Evolutionary conservation across 441 rosid genomes (phyloP).

Genomic region (Omphalea diandra): DNA sequence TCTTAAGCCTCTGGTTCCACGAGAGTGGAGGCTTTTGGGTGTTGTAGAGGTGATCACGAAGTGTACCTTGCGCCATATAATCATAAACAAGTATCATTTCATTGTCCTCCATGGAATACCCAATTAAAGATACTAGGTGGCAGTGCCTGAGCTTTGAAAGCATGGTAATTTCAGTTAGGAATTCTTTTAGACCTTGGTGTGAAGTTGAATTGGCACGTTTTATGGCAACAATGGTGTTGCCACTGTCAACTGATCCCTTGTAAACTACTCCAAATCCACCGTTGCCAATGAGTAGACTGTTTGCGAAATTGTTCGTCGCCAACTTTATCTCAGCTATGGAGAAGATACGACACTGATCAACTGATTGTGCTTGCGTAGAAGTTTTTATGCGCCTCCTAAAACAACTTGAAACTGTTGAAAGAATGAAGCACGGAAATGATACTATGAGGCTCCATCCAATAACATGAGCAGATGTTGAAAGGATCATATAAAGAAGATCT

Average conservation of each 20-base stretch:
- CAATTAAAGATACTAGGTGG: constrained; percentile 82
- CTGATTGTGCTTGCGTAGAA: constrained; percentile 47
- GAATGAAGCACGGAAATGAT: no score
- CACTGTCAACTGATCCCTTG: constrained; percentile 69
- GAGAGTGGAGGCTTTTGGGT: constrained; percentile 68
- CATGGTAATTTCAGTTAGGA: constrained; percentile 86
- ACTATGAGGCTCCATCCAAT: neutral
- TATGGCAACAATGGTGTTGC: constrained; percentile 68
- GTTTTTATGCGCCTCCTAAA: constrained; percentile 39
- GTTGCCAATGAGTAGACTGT: constrained; percentile 64
- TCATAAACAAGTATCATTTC: constrained; percentile 96
- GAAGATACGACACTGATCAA: constrained; percentile 73
- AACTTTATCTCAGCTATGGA: constrained; percentile 77
- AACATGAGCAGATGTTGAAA: neutral
- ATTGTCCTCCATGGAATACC: constrained; percentile 70
- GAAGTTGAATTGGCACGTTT: constrained; percentile 80
- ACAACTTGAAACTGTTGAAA: neutral
- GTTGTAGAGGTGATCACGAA: constrained; percentile 83
- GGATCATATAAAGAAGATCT: neutral
- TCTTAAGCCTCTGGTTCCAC: constrained; percentile 89
- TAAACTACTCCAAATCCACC: constrained; percentile 87
- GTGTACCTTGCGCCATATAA: constrained; percentile 84
- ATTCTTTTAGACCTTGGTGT: constrained; percentile 85
- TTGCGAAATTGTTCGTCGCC: constrained; percentile 76
- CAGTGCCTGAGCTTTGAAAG: constrained; percentile 82